Evolutionary conservation across 768 basidiomycete species (phyloP).

Genomic region (Collybiopsis luxurians): DNA sequence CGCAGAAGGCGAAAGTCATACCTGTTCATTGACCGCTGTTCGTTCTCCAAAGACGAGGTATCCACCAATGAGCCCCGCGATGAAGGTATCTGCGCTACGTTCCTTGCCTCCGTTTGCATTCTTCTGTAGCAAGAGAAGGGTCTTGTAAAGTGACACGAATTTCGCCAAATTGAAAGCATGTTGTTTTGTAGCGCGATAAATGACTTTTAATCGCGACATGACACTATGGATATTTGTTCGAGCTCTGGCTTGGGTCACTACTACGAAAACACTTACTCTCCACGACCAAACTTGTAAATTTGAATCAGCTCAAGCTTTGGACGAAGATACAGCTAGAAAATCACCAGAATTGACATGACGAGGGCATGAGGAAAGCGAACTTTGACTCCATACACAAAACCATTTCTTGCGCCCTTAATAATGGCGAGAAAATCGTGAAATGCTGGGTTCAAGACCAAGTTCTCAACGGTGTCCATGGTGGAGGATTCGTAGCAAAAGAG

Average conservation of each 20-base stretch:
- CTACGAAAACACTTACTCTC: conserved; percentile 62
- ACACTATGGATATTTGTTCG: conserved; percentile 45
- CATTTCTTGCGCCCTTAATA: conserved; percentile 91
- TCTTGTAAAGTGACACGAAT: conserved; percentile 94
- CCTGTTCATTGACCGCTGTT: conserved; percentile 90
- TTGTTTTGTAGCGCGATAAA: conserved; percentile 83
- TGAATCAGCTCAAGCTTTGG: too few species aligned
- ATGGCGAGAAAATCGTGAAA: conserved; percentile 91
- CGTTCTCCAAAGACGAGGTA: conserved; percentile 86
- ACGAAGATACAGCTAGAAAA: too few species aligned
- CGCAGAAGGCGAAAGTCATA: conserved; percentile 21
- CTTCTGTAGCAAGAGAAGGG: conserved; percentile 77
- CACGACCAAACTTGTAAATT: conserved; percentile 62
- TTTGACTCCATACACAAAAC: conserved; percentile 87
- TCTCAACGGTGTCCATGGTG: conserved; percentile 24
- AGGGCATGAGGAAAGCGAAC: conserved; percentile 95
- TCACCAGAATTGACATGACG: conserved; percentile 81
- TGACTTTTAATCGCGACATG: conserved; percentile 60
- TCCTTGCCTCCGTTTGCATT: conserved; percentile 81
- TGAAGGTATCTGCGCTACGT: conserved; percentile 79
- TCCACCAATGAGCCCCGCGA: conserved; percentile 91
- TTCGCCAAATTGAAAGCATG: conserved; percentile 91
- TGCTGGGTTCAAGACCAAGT: conserved; percentile 63
- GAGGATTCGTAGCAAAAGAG: background rate
- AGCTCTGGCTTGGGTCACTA: background rate